phyloP scores from a whole-genome alignment of 1,139 yeast species.

The Geotrichum cucujoidarum region DNA sequence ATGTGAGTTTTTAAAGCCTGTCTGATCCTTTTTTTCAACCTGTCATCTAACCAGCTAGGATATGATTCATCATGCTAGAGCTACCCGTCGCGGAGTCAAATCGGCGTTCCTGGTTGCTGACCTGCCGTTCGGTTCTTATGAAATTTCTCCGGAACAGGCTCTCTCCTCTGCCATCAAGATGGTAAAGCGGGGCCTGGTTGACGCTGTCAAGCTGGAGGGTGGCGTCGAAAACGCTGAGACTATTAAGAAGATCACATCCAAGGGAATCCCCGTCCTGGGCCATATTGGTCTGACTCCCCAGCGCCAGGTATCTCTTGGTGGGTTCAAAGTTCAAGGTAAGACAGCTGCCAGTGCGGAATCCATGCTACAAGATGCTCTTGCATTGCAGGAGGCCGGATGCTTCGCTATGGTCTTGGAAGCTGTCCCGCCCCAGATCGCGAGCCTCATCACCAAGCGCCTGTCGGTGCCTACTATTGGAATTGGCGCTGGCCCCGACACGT shows the following conservation, averaged over 20 bases:
- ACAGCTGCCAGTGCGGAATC: conserved; percentile 50
- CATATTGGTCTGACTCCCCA: conserved; percentile 95
- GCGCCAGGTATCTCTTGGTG: conserved; percentile 71
- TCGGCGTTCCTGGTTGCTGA: conserved; percentile 75
- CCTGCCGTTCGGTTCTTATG: conserved; percentile 84
- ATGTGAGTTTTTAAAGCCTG: conserved; percentile 27
- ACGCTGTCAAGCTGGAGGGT: conserved; percentile 86
- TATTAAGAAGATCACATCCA: conserved; percentile 47
- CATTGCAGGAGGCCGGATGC: conserved; percentile 72
- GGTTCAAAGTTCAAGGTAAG: conserved; percentile 81
- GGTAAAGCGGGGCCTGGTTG: conserved; percentile 60
- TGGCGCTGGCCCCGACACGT: conserved; percentile 82
- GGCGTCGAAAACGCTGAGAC: conserved; percentile 52
- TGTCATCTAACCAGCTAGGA: conserved; percentile 38
- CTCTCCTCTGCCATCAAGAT: conserved; percentile 56
- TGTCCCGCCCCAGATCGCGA: conserved; percentile 72
- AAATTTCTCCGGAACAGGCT: conserved; percentile 60
- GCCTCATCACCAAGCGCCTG: conserved; percentile 54
- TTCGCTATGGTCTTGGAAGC: conserved; percentile 78
- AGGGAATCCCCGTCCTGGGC: conserved; percentile 88
- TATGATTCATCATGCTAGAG: conserved; percentile 67
- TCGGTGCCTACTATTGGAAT: conserved; percentile 86
- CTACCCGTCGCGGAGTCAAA: conserved; percentile 68
- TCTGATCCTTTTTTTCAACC: conserved; percentile 2
- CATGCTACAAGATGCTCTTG: conserved; percentile 63